Conservation (phyloP, 768 basidiomycete genomes). For the Amanita brunnescens region DNA sequence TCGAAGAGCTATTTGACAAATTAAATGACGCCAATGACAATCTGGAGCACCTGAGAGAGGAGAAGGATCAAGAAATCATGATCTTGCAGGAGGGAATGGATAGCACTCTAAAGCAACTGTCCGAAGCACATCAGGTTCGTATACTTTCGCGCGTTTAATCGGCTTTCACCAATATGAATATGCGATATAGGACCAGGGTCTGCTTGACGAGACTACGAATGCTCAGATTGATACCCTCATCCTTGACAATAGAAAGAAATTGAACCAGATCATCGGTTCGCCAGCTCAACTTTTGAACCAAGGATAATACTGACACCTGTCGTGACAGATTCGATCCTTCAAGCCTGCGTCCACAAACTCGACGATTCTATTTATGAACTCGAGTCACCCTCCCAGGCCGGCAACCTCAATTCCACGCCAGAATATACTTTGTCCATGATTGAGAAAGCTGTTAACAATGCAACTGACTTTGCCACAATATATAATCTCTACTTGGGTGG, state of each 20-base stretch:
- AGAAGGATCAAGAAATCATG: constrained; percentile 95
- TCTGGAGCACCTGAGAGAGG: constrained; percentile 76
- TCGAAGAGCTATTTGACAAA: constrained; percentile 84
- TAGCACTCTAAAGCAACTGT: constrained; percentile 77
- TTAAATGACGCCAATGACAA: constrained; percentile 69
- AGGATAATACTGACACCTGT: constrained; percentile 11
- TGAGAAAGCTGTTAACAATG: constrained; percentile 91
- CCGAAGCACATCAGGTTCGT: constrained; percentile 76
- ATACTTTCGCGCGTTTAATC: background rate
- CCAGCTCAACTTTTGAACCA: background rate
- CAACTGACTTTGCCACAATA: constrained; percentile 91
- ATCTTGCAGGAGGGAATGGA: constrained; percentile 97
- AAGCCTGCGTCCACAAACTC: constrained; percentile 93
- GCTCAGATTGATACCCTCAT: constrained; percentile 98
- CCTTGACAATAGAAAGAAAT: constrained; percentile 92
- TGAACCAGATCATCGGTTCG: constrained; percentile 92
- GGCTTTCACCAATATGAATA: constrained; percentile 6
- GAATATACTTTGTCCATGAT: constrained; percentile 98
- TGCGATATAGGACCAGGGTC: constrained; percentile 61
- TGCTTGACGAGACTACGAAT: constrained; percentile 84
- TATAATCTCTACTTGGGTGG: constrained; percentile 87
- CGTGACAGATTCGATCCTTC: constrained; percentile 84
- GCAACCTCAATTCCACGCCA: constrained; percentile 95
- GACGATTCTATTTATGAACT: constrained; percentile 97
- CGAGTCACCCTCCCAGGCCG: constrained; percentile 90